Evolutionary conservation across 2,329 filamentous ascomycete genomes (phyloP), one percentile per base, ranked within the genome.

Genomic region (Coniochaeta sp.): DNA sequence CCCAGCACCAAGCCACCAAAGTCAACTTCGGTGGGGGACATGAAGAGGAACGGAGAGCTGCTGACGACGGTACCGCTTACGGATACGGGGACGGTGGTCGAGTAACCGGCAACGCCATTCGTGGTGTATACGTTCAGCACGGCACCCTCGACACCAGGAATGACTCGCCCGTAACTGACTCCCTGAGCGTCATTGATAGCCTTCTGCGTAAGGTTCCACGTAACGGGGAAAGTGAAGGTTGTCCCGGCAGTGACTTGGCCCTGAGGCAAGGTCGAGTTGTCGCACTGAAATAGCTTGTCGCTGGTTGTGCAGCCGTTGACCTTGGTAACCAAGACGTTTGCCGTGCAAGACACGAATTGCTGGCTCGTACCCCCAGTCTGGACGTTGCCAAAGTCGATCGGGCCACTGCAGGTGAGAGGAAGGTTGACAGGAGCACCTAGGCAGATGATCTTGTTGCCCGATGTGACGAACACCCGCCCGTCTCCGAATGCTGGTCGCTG

Each of bases 341-440:
- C 73, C 14, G 67, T 76, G 61, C 76, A 77, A 26, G 65, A 71
- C 44, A 78, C 66, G 2, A 60, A 71, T 14, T 66, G 57, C 1
- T 66, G 72, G 22, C 66, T 67, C 7, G 67, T 67, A 11, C 64
- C 66, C 1, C 74, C 74, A 44, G 74, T 70, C 2, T 70, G 67
- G 2, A 76, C 64, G 43, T 68, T 65, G 5, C 74, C 75, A 64
- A 77, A 78, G 43, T 75, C 67, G 19, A 77, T 68, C 6, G 74
- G 74, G 26, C 70, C 70, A 14, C 69, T 72, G 60, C 77, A 78
- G 59, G 70, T 73, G 16, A 78, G 62, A 4, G 77, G 73, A 6
- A 75, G 61, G 57, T 74, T 73, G 54, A 78, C 76, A 4, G 76
- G 76, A 14, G 75, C 75, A 7, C 74, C 74, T 22, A 74, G 63